Evolutionary conservation across 805 yeast species (phyloP).

Genomic region (Metschnikowia chrysomelidarum): DNA sequence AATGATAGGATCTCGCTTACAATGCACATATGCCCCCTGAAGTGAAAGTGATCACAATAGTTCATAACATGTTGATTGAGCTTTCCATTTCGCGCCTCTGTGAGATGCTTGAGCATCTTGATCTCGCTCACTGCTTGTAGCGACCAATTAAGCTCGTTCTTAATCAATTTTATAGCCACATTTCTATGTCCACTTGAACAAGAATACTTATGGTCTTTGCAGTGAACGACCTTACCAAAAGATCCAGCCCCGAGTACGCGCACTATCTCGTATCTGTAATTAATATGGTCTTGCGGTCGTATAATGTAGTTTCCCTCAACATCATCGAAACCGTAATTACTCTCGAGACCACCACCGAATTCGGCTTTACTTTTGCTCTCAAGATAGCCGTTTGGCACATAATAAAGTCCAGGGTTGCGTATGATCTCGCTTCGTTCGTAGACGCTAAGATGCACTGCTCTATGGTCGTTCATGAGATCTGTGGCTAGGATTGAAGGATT

Average conservation of each 20-base stretch:
- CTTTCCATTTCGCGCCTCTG: conserved; percentile 12
- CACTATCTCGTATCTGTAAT: conserved; percentile 66
- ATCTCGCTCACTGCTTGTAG: conserved; percentile 79
- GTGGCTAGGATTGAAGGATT: conserved; percentile 8
- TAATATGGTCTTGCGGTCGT: conserved; percentile 64
- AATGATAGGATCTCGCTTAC: conserved; percentile 69
- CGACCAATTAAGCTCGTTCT: conserved; percentile 70
- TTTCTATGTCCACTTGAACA: conserved; percentile 14
- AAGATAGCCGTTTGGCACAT: conserved; percentile 43
- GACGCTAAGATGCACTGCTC: conserved; percentile 34
- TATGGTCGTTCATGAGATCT: conserved; percentile 4
- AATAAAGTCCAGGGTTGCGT: conserved; percentile 49
- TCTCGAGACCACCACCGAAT: too few species aligned
- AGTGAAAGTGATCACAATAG: conserved; percentile 69
- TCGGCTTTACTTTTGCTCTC: conserved; percentile 36
- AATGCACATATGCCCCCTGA: conserved; percentile 80
- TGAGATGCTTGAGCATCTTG: conserved; percentile 54
- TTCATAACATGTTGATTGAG: conserved; percentile 40
- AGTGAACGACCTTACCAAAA: conserved; percentile 74
- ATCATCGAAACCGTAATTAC: conserved; percentile 75
- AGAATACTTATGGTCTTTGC: conserved; percentile 59
- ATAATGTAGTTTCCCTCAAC: conserved; percentile 58
- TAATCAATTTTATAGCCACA: conserved; percentile 77
- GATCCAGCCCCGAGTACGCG: conserved; percentile 71
- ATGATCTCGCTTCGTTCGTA: conserved; percentile 63